Base-by-base conservation (phyloP, 106 monocot species). In the Narthecium ossifragum region DNA sequence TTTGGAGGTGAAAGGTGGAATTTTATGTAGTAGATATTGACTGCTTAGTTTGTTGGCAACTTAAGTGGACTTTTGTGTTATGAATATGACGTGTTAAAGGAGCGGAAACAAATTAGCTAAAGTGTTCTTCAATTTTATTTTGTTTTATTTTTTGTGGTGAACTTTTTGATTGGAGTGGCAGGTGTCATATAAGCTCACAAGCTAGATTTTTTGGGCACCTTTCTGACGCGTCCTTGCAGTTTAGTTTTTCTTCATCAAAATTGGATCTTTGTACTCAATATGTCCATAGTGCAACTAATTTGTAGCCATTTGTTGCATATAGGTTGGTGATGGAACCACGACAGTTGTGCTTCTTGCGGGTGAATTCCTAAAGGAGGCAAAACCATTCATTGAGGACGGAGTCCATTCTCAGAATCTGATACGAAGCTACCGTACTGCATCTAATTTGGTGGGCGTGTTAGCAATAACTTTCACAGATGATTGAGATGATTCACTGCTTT, bases 261-360 rank as follows among this genome's bases (percentile, higher is more conserved):
- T 4, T 43, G 43, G 18, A 43, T 17, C 43, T 43, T 43, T 43
- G n/a, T n/a, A n/a, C n/a, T n/a, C n/a, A n/a, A n/a, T n/a, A n/a
- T n/a, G n/a, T n/a, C n/a, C n/a, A n/a, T n/a, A n/a, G n/a, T n/a
- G n/a, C n/a, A n/a, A n/a, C n/a, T n/a, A n/a, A n/a, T n/a, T n/a
- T n/a, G n/a, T 43, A 43, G 18, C 4, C 43, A 43, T 43, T 43
- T 43, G 43, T 49, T 24, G 18, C 21, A 33, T 63, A 29, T 36
- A 99, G 98, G 98, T 99, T 62, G 98, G 98, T 77, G 98, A 99
- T 88, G 98, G 91, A 62, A 96, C 96, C 31, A 99, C 98, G 25
- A 99, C 86, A 5, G 98, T 99, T 0, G 98, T 99, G 65, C 91
- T 99, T 77, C 77, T 99, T 60, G 98, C 98, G 41, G 91, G 78